phyloP scores from a whole-genome alignment of 2,329 filamentous ascomycete species.

The Nigrospora osmanthi region DNA sequence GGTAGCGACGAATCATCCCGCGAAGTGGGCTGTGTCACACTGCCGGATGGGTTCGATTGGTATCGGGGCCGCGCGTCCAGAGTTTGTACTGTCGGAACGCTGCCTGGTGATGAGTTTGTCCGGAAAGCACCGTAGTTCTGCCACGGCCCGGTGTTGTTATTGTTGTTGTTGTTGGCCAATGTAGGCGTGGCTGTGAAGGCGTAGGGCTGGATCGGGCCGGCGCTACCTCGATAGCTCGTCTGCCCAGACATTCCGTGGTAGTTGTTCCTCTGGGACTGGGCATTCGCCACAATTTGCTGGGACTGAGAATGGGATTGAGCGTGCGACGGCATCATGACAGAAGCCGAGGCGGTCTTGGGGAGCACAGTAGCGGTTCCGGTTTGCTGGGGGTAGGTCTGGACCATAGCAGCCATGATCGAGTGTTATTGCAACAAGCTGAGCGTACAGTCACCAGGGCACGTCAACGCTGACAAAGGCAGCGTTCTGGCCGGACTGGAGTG shows the following conservation, averaged over 20 bases:
- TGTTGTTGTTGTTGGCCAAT: conserved; percentile 41
- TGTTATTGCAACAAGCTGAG: not conserved
- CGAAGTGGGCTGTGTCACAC: conserved; percentile 30
- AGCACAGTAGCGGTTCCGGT: conserved; percentile 67
- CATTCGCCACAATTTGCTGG: conserved; percentile 39
- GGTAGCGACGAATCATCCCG: conserved; percentile 45
- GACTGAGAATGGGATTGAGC: conserved; percentile 35
- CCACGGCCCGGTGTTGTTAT: conserved; percentile 40
- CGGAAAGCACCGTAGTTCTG: conserved; percentile 40
- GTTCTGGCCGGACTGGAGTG: no score
- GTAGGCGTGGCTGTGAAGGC: conserved; percentile 67
- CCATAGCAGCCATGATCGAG: conserved; percentile 71
- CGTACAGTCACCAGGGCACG: conserved; percentile 4
- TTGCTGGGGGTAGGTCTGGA: conserved; percentile 74
- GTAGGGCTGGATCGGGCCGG: conserved; percentile 63
- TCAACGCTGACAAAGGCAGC: no score
- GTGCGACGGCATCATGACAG: conserved; percentile 45
- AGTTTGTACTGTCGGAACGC: conserved; percentile 30
- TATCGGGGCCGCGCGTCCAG: conserved; percentile 30
- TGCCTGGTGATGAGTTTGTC: conserved; percentile 34
- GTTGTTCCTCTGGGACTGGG: conserved; percentile 39
- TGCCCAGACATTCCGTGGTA: conserved; percentile 44
- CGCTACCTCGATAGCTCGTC: conserved; percentile 45
- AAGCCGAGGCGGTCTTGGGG: conserved; percentile 59
- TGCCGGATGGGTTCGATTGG: conserved; percentile 20